Evolutionary conservation across 345 rosid genomes (phyloP).

Genomic region (Reutealis trisperma): DNA sequence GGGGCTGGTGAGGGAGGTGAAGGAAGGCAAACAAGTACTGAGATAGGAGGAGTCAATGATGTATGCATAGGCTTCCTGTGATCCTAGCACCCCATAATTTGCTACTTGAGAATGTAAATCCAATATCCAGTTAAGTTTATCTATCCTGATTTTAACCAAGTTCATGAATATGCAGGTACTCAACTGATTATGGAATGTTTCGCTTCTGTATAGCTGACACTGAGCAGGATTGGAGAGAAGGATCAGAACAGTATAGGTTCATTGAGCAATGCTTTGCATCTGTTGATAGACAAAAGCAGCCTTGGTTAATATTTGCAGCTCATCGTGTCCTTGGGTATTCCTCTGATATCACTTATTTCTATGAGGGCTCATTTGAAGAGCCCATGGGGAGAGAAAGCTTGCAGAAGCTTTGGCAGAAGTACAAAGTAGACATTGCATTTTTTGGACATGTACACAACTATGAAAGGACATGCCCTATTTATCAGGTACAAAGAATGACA

Average conservation of each 20-base stretch:
- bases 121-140: neutral
- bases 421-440: constrained; percentile 80
- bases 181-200: constrained; percentile 78
- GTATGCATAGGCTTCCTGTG: neutral
- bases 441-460: constrained; percentile 87
- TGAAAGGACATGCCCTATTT: constrained; percentile 75
- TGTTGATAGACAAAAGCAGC: constrained; percentile 73
- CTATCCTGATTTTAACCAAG: neutral
- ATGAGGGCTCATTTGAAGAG: constrained; percentile 55
- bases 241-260: constrained; percentile 64
- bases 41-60: too few species aligned
- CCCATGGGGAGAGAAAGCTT: constrained; percentile 53
- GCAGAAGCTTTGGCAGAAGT: constrained; percentile 85
- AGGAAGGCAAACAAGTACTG: too few species aligned
- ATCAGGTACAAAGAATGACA: constrained; percentile 75
- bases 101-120: neutral
- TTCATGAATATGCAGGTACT: constrained; percentile 49
- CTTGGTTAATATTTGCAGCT: constrained; percentile 76
- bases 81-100: neutral
- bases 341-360: constrained; percentile 48
- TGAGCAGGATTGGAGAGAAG: constrained; percentile 89
- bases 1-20: too few species aligned
- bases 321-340: constrained; percentile 85
- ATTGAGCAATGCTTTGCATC: constrained; percentile 71
- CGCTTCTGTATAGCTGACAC: constrained; percentile 75